phyloP scores from a whole-genome alignment of 495 filamentous ascomycete genomes.

The Sporormia fimetaria region DNA sequence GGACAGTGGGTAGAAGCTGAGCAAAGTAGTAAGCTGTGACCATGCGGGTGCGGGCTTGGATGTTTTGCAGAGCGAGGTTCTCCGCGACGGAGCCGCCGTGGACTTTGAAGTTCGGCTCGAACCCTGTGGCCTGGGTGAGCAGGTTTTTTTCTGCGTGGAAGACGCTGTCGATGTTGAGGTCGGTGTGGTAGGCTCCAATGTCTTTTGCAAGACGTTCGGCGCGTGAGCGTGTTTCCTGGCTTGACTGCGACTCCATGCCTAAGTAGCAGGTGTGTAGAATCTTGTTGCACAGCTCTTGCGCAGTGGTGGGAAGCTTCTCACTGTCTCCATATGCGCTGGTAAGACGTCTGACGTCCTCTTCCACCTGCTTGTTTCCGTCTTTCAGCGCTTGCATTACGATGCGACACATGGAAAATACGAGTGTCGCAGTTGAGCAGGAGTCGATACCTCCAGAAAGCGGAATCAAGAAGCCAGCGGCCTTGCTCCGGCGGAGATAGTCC shows the following conservation, averaged over 20 bases:
- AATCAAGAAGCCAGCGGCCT: constrained; percentile 34
- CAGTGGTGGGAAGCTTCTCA: constrained; percentile 40
- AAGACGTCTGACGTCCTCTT: constrained; percentile 55
- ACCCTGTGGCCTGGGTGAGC: constrained; percentile 43
- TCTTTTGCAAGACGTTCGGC: constrained; percentile 54
- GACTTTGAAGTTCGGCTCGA: constrained; percentile 55
- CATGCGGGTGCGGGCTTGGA: constrained; percentile 75
- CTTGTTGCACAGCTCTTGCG: constrained; percentile 35
- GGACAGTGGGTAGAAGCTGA: constrained; percentile 50
- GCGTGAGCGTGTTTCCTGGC: constrained; percentile 57
- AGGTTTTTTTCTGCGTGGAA: constrained; percentile 44
- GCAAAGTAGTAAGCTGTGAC: constrained; percentile 68
- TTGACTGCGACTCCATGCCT: constrained; percentile 64
- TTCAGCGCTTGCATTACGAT: constrained; percentile 55
- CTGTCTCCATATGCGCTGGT: constrained; percentile 43
- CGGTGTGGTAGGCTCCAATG: constrained; percentile 65
- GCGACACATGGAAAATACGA: constrained; percentile 43
- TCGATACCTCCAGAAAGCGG: constrained; percentile 63
- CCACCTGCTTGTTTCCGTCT: constrained; percentile 55
- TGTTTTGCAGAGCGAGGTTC: constrained; percentile 66
- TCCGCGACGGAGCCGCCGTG: constrained; percentile 50
- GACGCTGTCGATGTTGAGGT: constrained; percentile 66
- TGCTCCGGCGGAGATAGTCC: constrained; percentile 57
- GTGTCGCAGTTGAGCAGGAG: constrained; percentile 48
- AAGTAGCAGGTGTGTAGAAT: constrained; percentile 73